phyloP scores from a whole-genome alignment of 768 basidiomycete species.

The Chalciporus piperatus region DNA sequence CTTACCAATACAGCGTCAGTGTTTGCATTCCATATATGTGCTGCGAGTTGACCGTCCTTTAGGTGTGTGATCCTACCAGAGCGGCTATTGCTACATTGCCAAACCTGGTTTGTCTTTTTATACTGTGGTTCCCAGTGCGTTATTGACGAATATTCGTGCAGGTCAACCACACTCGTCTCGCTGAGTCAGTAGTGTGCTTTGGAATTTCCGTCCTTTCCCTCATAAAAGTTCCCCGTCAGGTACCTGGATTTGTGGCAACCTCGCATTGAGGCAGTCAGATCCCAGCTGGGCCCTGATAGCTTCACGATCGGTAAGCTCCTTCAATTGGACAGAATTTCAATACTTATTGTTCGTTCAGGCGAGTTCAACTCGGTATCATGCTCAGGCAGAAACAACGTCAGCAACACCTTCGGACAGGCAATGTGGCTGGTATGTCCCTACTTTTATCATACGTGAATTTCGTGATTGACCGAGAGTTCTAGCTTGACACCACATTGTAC shows the following conservation, averaged over 20 bases:
- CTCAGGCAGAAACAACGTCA: constrained; percentile 46
- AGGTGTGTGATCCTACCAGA: constrained; percentile 24
- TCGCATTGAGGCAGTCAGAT: constrained; percentile 44
- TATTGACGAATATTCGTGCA: constrained; percentile 14
- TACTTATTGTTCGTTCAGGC: constrained; percentile 29
- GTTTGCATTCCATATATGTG: constrained; percentile 22
- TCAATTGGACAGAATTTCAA: neutral
- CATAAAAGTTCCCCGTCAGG: constrained; percentile 24
- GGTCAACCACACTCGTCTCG: constrained; percentile 54
- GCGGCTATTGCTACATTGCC: constrained; percentile 46
- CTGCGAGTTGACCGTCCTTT: constrained; percentile 33
- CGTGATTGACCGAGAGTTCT: neutral
- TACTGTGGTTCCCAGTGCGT: neutral
- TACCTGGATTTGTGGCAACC: constrained; percentile 58
- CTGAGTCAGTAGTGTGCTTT: constrained; percentile 33
- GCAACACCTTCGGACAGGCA: constrained; percentile 55
- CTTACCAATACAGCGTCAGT: constrained; percentile 51
- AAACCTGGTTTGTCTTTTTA: constrained; percentile 38
- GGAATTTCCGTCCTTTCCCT: neutral
- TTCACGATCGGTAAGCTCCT: constrained; percentile 43
- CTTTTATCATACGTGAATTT: neutral
- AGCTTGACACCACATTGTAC: constrained; percentile 21
- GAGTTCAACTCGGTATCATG: constrained; percentile 58
- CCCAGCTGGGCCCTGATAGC: constrained; percentile 44
- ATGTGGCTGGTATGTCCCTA: constrained; percentile 45